These are phyloP conservation scores for Cyberlindnera petersonii DNA, from an alignment of 805 yeast genomes.

Conservation along the genomic window DNA sequence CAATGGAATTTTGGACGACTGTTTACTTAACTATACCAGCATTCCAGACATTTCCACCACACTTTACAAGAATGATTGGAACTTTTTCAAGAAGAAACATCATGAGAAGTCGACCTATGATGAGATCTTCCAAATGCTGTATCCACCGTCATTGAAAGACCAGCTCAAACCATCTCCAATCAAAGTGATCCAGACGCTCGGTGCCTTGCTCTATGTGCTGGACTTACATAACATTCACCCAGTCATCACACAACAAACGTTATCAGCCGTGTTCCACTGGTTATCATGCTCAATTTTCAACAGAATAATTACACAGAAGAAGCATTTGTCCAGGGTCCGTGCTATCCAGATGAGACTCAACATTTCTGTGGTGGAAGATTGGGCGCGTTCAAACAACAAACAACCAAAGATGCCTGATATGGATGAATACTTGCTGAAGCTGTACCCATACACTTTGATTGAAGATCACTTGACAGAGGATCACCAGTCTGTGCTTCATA, in stretches of 20 bases:
- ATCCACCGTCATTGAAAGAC: conserved; percentile 79
- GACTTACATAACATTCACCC: conserved; percentile 80
- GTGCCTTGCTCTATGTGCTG: conserved; percentile 82
- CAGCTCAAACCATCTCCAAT: conserved; percentile 89
- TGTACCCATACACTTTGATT: conserved; percentile 35
- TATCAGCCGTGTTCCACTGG: conserved; percentile 77
- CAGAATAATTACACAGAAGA: conserved; percentile 60
- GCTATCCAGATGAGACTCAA: conserved; percentile 91
- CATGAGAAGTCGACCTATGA: conserved; percentile 53
- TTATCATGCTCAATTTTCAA: conserved; percentile 71
- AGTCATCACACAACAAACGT: conserved; percentile 69
- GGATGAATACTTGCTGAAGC: conserved; percentile 35
- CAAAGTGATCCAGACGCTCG: conserved; percentile 77
- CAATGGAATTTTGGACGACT: conserved; percentile 54
- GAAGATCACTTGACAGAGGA: conserved; percentile 24
- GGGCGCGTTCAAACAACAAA: conserved; percentile 57
- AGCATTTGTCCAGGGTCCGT: conserved; percentile 69
- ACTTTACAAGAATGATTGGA: conserved; percentile 72
- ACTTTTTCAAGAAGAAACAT: conserved; percentile 44
- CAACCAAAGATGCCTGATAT: conserved; percentile 32
- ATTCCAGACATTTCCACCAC: conserved; percentile 79
- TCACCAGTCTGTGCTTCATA: conserved; percentile 1
- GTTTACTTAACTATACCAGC: conserved; percentile 70
- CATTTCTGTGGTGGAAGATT: conserved; percentile 82
- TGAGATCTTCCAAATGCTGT: conserved; percentile 68